A percentile compares a stretch with the other conserved stretches of the same genome.
These are phyloP conservation scores for Bathelium albidoporum DNA, from an alignment of 495 filamentous ascomycete species.

Conservation along the genomic window DNA sequence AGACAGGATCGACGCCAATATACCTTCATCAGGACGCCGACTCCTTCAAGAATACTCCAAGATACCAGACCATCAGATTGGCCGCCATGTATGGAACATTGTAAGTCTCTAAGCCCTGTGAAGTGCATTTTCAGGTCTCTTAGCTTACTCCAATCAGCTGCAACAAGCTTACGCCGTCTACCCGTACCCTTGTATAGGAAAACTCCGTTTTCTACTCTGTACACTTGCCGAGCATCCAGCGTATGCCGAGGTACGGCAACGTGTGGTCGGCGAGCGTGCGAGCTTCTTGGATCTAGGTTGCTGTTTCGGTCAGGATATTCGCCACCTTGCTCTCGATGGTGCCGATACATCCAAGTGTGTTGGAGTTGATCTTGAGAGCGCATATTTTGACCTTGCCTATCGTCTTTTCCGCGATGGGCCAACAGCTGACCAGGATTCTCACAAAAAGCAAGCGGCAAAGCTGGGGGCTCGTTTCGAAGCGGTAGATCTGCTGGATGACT, in stretches of 20 bases:
- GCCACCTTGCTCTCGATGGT: constrained; percentile 39
- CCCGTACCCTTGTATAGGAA: constrained; percentile 14
- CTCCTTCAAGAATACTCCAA: not conserved
- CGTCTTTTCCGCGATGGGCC: constrained; percentile 30
- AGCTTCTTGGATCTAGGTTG: constrained; percentile 41
- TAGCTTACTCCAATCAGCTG: not conserved
- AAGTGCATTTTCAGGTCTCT: not conserved
- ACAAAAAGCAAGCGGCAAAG: not conserved
- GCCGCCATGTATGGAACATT: not conserved
- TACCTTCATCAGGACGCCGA: not conserved
- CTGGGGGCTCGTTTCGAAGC: constrained; percentile 16
- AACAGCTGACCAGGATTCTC: constrained; percentile 16
- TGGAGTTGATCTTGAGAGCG: constrained; percentile 39
- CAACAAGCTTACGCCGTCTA: constrained; percentile 15
- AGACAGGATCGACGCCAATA: not conserved
- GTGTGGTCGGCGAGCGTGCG: not conserved
- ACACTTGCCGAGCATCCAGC: constrained; percentile 2
- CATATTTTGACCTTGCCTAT: constrained; percentile 41
- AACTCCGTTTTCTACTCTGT: constrained; percentile 1
- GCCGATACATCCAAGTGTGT: constrained; percentile 33
- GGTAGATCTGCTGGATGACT: constrained; percentile 28
- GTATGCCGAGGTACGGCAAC: constrained; percentile 10
- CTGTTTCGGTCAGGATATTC: constrained; percentile 43
- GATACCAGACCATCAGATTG: not conserved
- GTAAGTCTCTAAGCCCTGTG: not conserved